A percentile compares a stretch with the other conserved stretches of the same genome.
phyloP scores from a whole-genome alignment of 306 rosid species.

The Leucaena leucocephala region DNA sequence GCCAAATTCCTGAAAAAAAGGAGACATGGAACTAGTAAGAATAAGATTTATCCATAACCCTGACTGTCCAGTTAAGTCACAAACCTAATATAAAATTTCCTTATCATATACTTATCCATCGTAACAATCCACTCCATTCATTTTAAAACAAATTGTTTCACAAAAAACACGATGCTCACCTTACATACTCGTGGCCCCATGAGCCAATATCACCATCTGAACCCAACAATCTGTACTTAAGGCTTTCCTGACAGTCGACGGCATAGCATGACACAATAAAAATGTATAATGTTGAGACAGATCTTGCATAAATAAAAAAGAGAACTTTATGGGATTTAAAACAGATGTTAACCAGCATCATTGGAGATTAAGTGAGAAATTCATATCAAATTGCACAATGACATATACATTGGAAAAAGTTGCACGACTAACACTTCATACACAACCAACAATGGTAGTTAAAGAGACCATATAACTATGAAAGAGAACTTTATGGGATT shows the following conservation, averaged over 20 bases:
- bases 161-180: slow-evolving; percentile 51
- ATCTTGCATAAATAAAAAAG: background rate
- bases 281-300: background rate
- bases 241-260: slow-evolving; percentile 72
- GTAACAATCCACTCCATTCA: slow-evolving; percentile 2
- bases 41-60: slow-evolving; percentile 9
- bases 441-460: background rate
- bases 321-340: background rate
- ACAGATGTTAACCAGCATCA: background rate
- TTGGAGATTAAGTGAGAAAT: background rate
- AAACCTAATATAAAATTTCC: slow-evolving; percentile 6
- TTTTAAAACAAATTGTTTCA: background rate
- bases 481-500: no score
- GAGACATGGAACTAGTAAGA: slow-evolving; percentile 29
- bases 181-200: slow-evolving; percentile 99
- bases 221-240: slow-evolving; percentile 84
- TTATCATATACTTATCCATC: background rate
- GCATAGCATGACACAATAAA: background rate
- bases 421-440: background rate
- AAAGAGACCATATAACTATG: background rate
- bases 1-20: slow-evolving; percentile 77
- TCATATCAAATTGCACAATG: background rate
- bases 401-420: background rate
- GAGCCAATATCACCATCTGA: slow-evolving; percentile 96
- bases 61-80: background rate